phyloP scores from a whole-genome alignment of 2,329 filamentous ascomycete species.

The Aspergillus glaucus region DNA sequence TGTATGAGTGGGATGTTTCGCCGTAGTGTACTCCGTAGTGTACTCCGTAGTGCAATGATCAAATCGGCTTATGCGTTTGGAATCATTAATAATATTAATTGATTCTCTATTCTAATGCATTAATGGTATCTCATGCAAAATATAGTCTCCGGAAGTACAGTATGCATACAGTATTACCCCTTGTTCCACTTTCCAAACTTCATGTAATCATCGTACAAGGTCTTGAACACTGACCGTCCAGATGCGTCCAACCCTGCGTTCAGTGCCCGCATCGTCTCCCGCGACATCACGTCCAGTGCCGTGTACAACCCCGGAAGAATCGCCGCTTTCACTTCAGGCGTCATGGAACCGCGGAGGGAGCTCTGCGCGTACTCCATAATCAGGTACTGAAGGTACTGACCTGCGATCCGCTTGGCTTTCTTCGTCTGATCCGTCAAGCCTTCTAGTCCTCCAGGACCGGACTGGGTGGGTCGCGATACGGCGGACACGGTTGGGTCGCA shows the following conservation, averaged over 20 bases:
- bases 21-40: too few species aligned
- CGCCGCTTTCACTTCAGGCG: conserved; percentile 47
- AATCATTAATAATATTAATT: background rate
- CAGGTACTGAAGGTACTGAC: conserved; percentile 53
- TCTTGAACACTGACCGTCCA: conserved; percentile 48
- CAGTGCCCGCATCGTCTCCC: conserved; percentile 45
- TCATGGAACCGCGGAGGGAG: conserved; percentile 46
- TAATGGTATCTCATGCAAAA: conserved; percentile 1
- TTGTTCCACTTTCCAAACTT: conserved; percentile 44
- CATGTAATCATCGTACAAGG: conserved; percentile 48
- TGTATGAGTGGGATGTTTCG: too few species aligned
- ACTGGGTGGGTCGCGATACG: conserved; percentile 35
- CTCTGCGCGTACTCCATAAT: conserved; percentile 52
- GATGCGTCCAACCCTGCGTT: conserved; percentile 48
- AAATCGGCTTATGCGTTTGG: background rate
- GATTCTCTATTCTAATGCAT: conserved; percentile 1
- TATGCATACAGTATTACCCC: conserved; percentile 19
- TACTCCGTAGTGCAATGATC: too few species aligned
- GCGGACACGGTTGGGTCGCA: conserved; percentile 56
- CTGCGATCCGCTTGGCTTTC: conserved; percentile 52
- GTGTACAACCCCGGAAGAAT: conserved; percentile 48
- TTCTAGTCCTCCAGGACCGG: conserved; percentile 30
- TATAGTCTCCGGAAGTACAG: conserved; percentile 1
- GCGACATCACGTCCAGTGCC: conserved; percentile 48
- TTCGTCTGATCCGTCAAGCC: conserved; percentile 54